Evolutionary conservation across 116 monocot species (phyloP).

Genomic region (Dioscorea cayenensis): DNA sequence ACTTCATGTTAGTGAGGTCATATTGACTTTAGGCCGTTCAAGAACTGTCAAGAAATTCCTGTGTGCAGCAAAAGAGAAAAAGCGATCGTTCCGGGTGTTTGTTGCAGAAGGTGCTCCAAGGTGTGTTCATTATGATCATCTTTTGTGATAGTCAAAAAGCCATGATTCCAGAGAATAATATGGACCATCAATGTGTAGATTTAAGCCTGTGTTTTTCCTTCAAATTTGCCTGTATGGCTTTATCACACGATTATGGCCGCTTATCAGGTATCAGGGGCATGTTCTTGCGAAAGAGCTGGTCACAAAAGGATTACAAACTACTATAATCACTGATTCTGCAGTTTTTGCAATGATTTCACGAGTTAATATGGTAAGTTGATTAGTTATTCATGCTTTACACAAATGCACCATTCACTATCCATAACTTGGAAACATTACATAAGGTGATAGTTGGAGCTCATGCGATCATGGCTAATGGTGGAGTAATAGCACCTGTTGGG

Average conservation of each 20-base stretch:
- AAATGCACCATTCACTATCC: neutral
- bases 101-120: conserved; percentile 98
- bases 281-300: conserved; percentile 96
- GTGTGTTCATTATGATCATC: conserved; percentile 23
- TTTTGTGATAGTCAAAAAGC: neutral
- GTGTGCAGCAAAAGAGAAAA: conserved; percentile 92
- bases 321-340: conserved; percentile 99
- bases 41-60: conserved; percentile 98
- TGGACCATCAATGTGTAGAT: neutral
- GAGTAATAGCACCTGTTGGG: conserved; percentile 93
- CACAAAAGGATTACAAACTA: conserved; percentile 85
- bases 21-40: conserved; percentile 92
- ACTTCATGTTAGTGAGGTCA: conserved; percentile 69
- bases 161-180: neutral
- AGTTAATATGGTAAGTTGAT: conserved; percentile 81
- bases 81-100: conserved; percentile 90
- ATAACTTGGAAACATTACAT: conserved; percentile 2
- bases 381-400: neutral
- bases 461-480: conserved; percentile 99
- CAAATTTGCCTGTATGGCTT: neutral
- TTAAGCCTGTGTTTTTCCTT: neutral
- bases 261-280: conserved; percentile 90
- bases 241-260: conserved; percentile 1
- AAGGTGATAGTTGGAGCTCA: conserved; percentile 99
- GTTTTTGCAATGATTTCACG: conserved; percentile 99